Base-by-base conservation (phyloP, 179 eudicot genomes). In the Spinacia oleracea region DNA sequence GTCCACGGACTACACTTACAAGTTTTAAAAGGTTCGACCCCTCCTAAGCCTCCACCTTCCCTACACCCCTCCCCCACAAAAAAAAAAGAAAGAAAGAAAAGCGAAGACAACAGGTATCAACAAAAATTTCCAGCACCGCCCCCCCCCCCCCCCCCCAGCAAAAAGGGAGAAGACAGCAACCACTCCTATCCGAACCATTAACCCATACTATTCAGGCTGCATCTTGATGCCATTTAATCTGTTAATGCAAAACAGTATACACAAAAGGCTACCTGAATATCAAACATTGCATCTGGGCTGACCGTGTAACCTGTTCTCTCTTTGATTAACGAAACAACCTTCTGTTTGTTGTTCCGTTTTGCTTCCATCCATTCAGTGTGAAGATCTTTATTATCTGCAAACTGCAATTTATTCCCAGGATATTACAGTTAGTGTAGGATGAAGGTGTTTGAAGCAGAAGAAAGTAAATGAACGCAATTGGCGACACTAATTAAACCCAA, bases 271-370 rank as follows among this genome's bases (percentile, higher is more conserved):
- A 89, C 89, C 91, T 89, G 91, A 46, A 89, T 85, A 73, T 85
- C 91, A 82, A 87, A 87, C 91, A 89, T 89, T 77, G 89, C 89
- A 80, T 87, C 85, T 27, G 89, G 88, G 81, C 87, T 87, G 84
- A 89, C 87, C 31, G 83, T 14, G 71, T 89, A 87, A 68, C 89
- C 88, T n/a, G 89, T 89, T 82, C 84, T 89, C 23, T 53, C 58
- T 53, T 53, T 53, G 20, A 53, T 53, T 20, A 53, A 53, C 5
- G 58, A 53, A 53, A 53, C 23, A 53, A 20, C 58, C n/a, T 53
- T 53, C 58, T 4, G 58, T 53, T 53, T 53, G 23, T 20, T 53
- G 58, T 53, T 53, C 9, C 58, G 23, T 83, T 87, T 88, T 72
- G 89, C 91, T 81, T 77, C 88, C 83, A 81, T 85, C 91, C 91